Percentiles rank a stretch among this genome's conserved stretches.
Conservation (phyloP, 495 filamentous ascomycete species). For the Corynascus novoguineensis region DNA sequence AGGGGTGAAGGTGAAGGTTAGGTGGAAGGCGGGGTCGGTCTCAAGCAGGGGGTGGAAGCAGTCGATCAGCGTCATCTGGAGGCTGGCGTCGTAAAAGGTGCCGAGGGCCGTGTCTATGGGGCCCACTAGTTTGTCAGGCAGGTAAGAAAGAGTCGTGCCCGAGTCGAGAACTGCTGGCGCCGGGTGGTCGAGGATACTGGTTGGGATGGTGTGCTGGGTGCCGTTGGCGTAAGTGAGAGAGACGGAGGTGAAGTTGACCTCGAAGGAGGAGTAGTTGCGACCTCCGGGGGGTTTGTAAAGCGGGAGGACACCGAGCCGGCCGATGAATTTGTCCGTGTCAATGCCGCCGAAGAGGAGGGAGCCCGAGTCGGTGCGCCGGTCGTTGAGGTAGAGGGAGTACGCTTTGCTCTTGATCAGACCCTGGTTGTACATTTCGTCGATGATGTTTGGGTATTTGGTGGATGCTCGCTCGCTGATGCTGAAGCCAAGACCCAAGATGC, state of each 20-base stretch:
- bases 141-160: constrained; percentile 74
- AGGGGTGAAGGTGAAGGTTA: constrained; percentile 55
- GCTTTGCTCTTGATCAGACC: constrained; percentile 72
- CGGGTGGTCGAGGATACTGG: constrained; percentile 31
- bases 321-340: constrained; percentile 77
- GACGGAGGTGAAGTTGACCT: constrained; percentile 34
- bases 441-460: constrained; percentile 69
- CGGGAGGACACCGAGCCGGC: constrained; percentile 64
- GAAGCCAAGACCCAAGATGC: constrained; percentile 91
- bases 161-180: constrained; percentile 74
- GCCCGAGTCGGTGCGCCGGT: constrained; percentile 59
- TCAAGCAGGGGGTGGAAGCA: constrained; percentile 46
- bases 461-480: constrained; percentile 62
- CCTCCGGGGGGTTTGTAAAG: constrained; percentile 45
- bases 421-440: constrained; percentile 62
- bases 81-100: constrained; percentile 43
- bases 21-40: constrained; percentile 52
- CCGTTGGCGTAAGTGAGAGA: constrained; percentile 31
- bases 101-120: constrained; percentile 54
- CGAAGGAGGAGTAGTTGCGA: constrained; percentile 36
- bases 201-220: constrained; percentile 31
- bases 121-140: constrained; percentile 58
- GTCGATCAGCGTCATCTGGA: constrained; percentile 41
- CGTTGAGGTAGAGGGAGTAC: constrained; percentile 77
- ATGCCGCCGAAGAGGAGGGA: constrained; percentile 87